Base-by-base conservation (phyloP, 192 early-diverging fungal species). In the Cetraspora pellucida region DNA sequence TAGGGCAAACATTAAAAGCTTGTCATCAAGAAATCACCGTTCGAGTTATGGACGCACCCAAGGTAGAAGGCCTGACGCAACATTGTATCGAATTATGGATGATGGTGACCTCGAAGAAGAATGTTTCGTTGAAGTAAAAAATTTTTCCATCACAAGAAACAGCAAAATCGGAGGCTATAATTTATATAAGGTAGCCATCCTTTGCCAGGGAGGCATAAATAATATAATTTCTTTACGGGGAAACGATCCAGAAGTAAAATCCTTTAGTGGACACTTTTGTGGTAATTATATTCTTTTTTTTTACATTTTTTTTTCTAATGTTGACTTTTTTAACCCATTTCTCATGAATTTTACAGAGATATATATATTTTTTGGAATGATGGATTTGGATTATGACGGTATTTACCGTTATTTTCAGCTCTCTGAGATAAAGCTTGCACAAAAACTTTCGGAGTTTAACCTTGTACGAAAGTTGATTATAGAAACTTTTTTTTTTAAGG, bases 201-300 rank as follows among this genome's bases (percentile, higher is more conserved):
- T 67, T 67, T 67, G 65, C 45, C 65, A 67, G 21, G 45, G 65
- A 1, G 63, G 21, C 44, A 67, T 67, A 0, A 67, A 67, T 6
- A 67, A 23, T 0, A 67, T 67, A 19, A 61, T 61, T 61, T 67
- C 10, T 23, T 67, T 10, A 67, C 21, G 44, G 21, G 44, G n/a
- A 46, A 66, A 66, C 23, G 23, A 0, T 46, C n/a, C 64, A n/a
- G 37, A 19, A 66, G 1, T 66, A 8, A n/a, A 66, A 43, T 23
- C 43, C 11, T 66, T 66, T 46, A 43, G 64, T 46, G 64, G 4
- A 23, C 64, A 66, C 46, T 23, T 66, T 8, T 66, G 64, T 46
- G 64, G 43, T 66, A 66, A 66, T n/a, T 63, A 0, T 63, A 5
- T 28, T 63, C 30, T 63, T 63, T 37, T 28, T 63, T 30, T 63